A percentile compares a stretch with the other conserved stretches of the same genome.
phyloP scores from a whole-genome alignment of 768 basidiomycete genomes.

The Tulasnella calospora region DNA sequence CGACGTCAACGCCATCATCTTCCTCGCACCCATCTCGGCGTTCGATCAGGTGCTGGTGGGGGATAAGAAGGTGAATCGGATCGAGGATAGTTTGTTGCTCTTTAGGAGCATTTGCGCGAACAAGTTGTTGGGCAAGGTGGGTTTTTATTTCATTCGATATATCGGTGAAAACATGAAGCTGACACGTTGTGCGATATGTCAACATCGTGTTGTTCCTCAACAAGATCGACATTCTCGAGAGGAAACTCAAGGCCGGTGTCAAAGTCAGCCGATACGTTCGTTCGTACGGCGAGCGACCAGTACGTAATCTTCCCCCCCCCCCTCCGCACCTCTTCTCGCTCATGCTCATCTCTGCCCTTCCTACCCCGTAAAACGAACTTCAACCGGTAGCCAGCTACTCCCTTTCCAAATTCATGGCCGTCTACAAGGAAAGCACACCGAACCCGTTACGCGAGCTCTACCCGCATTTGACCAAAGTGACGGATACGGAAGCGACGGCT shows the following conservation, averaged over 20 bases:
- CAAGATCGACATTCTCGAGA: slow-evolving; percentile 68
- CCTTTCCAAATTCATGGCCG: slow-evolving; percentile 60
- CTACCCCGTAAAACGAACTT: slow-evolving; percentile 51
- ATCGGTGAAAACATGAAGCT: too few species aligned
- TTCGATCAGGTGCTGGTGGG: slow-evolving; percentile 72
- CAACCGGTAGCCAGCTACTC: slow-evolving; percentile 73
- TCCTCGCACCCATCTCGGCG: too few species aligned
- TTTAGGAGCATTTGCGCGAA: slow-evolving; percentile 73
- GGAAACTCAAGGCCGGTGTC: slow-evolving; percentile 63
- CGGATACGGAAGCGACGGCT: slow-evolving; percentile 23
- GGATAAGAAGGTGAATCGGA: slow-evolving; percentile 65
- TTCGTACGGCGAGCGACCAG: slow-evolving; percentile 44
- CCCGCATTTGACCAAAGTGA: slow-evolving; percentile 27
- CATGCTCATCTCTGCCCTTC: slow-evolving; percentile 74
- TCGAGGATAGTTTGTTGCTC: slow-evolving; percentile 75
- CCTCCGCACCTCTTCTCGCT: slow-evolving; percentile 38
- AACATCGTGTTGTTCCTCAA: slow-evolving; percentile 69
- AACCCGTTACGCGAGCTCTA: slow-evolving; percentile 21
- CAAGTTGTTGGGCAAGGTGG: slow-evolving; percentile 61
- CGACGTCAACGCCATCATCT: slow-evolving; percentile 69
- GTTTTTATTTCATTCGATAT: too few species aligned
- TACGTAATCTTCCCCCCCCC: slow-evolving; percentile 9
- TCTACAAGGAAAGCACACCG: slow-evolving; percentile 20
- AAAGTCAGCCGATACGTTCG: slow-evolving; percentile 59
- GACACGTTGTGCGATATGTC: not conserved